These are phyloP conservation scores for Pugionium cornutum DNA, from an alignment of 345 rosid species.

Conservation along the genomic window DNA sequence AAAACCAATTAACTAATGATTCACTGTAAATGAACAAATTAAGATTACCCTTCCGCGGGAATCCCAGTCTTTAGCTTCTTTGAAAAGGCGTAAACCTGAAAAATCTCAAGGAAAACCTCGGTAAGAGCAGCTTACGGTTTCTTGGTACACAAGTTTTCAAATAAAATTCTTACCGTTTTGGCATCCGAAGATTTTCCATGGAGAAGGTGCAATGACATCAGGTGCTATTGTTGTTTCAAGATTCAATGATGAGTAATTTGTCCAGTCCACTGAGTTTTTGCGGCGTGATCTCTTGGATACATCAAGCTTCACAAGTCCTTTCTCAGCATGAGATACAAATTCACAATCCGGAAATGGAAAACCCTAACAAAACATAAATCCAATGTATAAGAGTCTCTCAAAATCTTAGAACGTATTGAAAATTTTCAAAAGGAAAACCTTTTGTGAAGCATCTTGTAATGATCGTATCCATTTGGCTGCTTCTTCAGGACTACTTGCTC, in stretches of 20 bases:
- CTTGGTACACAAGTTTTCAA: neutral
- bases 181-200: slow-evolving; percentile 96
- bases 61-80: slow-evolving; percentile 84
- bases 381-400: slow-evolving; percentile 9
- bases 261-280: slow-evolving; percentile 58
- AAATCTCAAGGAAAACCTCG: slow-evolving; percentile 11
- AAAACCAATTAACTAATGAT: neutral
- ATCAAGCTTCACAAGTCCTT: slow-evolving; percentile 45
- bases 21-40: slow-evolving; percentile 7
- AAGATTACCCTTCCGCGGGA: slow-evolving; percentile 56
- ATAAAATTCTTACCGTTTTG: slow-evolving; percentile 60
- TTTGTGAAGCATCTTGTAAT: slow-evolving; percentile 66
- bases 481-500: slow-evolving; percentile 93
- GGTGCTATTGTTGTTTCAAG: slow-evolving; percentile 56
- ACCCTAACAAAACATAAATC: slow-evolving; percentile 46
- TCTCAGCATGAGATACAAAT: slow-evolving; percentile 56
- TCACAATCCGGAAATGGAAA: slow-evolving; percentile 49
- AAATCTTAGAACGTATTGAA: neutral
- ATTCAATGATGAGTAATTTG: slow-evolving; percentile 44
- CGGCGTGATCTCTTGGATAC: slow-evolving; percentile 48
- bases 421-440: slow-evolving; percentile 45
- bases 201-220: slow-evolving; percentile 88
- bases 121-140: slow-evolving; percentile 1
- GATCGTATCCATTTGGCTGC: slow-evolving; percentile 85
- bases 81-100: slow-evolving; percentile 86